Conservation (phyloP, 495 filamentous ascomycete species). For the Chaetomium tenue region DNA sequence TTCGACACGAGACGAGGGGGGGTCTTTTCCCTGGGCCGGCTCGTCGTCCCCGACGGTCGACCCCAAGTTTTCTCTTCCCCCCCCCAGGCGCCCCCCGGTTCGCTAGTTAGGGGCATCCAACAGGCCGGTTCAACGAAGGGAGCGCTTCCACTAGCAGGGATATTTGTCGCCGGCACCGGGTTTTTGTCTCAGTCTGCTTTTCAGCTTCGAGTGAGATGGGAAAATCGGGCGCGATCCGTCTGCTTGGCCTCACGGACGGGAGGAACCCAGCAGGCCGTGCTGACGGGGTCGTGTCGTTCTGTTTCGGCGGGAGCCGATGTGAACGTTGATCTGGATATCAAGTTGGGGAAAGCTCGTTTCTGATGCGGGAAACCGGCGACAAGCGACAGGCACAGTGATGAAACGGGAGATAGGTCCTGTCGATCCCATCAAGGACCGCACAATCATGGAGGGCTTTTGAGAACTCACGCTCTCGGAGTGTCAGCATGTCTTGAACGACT, state of each 20-base stretch:
- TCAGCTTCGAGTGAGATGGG: background rate
- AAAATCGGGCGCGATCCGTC: background rate
- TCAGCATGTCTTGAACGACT: background rate
- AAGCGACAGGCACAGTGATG: background rate
- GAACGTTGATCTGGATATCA: background rate
- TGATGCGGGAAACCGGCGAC: background rate
- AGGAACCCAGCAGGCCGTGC: background rate
- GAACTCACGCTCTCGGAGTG: background rate
- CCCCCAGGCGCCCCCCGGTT: background rate
- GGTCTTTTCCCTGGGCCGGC: background rate
- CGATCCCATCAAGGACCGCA: background rate
- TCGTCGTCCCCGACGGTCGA: background rate
- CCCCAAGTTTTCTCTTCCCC: background rate
- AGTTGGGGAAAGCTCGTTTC: background rate
- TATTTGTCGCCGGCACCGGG: background rate
- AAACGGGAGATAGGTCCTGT: conserved; percentile 4
- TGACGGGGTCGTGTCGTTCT: background rate
- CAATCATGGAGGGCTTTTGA: background rate
- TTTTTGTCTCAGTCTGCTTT: background rate
- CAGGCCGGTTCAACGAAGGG: background rate
- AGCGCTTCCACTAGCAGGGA: background rate
- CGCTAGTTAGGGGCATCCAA: background rate
- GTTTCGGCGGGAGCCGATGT: background rate
- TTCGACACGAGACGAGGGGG: conserved; percentile 3
- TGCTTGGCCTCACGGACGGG: background rate